These are phyloP conservation scores for Diaporthe helianthi DNA, from an alignment of 2,329 filamentous ascomycete genomes.

Conservation along the genomic window DNA sequence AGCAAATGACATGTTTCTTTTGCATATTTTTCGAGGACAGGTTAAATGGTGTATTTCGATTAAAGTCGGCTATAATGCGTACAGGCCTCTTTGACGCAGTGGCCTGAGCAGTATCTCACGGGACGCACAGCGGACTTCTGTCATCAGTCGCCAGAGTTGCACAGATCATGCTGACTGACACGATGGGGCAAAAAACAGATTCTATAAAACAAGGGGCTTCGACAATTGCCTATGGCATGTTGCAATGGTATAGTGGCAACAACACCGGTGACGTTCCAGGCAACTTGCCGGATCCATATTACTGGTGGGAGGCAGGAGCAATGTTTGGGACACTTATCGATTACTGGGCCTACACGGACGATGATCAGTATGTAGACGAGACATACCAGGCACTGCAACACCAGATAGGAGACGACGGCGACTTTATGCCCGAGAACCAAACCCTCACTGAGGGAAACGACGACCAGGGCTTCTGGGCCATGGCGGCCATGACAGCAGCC, in stretches of 20 bases:
- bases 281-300: constrained; percentile 61
- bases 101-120: background rate
- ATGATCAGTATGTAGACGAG: constrained; percentile 62
- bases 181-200: background rate
- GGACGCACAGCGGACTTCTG: no score
- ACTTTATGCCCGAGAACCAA: constrained; percentile 64
- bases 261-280: constrained; percentile 52
- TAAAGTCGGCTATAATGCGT: no score
- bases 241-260: constrained; percentile 56
- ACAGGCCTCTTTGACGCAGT: no score
- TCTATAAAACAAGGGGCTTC: constrained; percentile 49
- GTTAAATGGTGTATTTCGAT: no score
- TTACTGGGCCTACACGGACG: constrained; percentile 69
- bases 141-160: background rate
- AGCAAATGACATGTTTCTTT: background rate
- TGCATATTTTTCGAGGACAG: no score
- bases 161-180: background rate
- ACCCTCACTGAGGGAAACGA: constrained; percentile 67
- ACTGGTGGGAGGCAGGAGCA: constrained; percentile 71
- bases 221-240: constrained; percentile 51
- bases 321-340: constrained; percentile 70
- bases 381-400: constrained; percentile 59
- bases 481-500: constrained; percentile 71
- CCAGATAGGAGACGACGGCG: constrained; percentile 58
- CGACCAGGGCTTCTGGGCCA: constrained; percentile 75